Evolutionary conservation across 768 basidiomycete species (phyloP).

Genomic region (Tylopilus rubrobrunneus): DNA sequence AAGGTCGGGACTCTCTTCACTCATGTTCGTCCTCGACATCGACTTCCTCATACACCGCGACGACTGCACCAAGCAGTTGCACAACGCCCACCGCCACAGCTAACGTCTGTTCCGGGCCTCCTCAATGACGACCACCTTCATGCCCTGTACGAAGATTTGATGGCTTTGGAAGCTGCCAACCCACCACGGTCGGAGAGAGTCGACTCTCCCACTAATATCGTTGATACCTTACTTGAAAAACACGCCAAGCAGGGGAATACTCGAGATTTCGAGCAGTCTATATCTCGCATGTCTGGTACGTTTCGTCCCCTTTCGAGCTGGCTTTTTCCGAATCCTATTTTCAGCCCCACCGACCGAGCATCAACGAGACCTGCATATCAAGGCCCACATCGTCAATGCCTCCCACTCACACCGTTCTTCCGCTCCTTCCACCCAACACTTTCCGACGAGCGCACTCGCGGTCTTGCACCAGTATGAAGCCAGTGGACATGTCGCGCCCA

Average conservation of each 20-base stretch:
- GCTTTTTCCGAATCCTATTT: conserved; percentile 7
- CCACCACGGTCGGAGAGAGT: neutral
- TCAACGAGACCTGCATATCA: conserved; percentile 72
- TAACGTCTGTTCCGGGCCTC: conserved; percentile 11
- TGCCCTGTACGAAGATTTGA: conserved; percentile 41
- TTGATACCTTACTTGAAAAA: conserved; percentile 47
- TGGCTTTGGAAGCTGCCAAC: conserved; percentile 21
- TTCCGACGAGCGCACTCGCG: conserved; percentile 61
- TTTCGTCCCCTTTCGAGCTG: neutral
- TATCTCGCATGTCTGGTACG: conserved; percentile 44
- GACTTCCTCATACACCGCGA: conserved; percentile 6
- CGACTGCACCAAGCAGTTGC: conserved; percentile 22
- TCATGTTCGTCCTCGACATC: conserved; percentile 5
- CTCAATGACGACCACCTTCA: conserved; percentile 19
- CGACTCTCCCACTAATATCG: conserved; percentile 28
- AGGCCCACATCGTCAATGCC: conserved; percentile 46
- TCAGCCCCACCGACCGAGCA: conserved; percentile 41
- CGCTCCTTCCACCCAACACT: conserved; percentile 26
- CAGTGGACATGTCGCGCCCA: conserved; percentile 58
- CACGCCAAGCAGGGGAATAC: conserved; percentile 48
- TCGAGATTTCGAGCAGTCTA: conserved; percentile 41
- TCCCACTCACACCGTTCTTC: conserved; percentile 20
- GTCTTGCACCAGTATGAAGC: conserved; percentile 73
- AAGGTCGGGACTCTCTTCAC: neutral
- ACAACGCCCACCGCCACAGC: neutral